Evolutionary conservation across 2,329 filamentous ascomycete species (phyloP).

Genomic region (Colletotrichum trifolii): DNA sequence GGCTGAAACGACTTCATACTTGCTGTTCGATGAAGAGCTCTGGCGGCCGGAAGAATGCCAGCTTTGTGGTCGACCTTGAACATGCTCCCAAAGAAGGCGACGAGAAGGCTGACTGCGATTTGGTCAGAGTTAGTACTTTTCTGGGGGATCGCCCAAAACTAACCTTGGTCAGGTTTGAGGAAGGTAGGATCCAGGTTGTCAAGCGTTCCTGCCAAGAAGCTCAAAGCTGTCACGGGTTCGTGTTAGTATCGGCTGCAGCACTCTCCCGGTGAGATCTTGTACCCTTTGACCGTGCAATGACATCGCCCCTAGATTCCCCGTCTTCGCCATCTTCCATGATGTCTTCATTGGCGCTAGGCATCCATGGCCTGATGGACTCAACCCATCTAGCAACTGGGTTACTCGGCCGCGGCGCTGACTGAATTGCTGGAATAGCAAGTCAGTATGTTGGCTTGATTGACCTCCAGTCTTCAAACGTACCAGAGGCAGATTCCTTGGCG

Average conservation of each 20-base stretch:
- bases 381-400: conserved; percentile 65
- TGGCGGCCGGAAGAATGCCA: conserved; percentile 65
- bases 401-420: conserved; percentile 54
- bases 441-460: conserved; percentile 2
- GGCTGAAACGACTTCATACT: conserved; percentile 64
- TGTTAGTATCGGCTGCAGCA: conserved; percentile 7
- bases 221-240: conserved; percentile 53
- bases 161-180: conserved; percentile 63
- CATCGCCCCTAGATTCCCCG: conserved; percentile 57
- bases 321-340: conserved; percentile 50
- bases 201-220: conserved; percentile 67
- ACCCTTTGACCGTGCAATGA: conserved; percentile 66
- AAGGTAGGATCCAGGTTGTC: conserved; percentile 57
- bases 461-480: conserved; percentile 40
- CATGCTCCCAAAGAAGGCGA: conserved; percentile 68
- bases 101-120: conserved; percentile 54
- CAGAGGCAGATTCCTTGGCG: conserved; percentile 58
- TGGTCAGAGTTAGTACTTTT: conserved; percentile 51
- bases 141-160: conserved; percentile 44
- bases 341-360: conserved; percentile 54
- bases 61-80: conserved; percentile 70
- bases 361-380: conserved; percentile 65
- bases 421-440: conserved; percentile 52
- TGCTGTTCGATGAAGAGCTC: conserved; percentile 61
- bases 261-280: conserved; percentile 4